Conservation (phyloP, 441 rosid species). For the Erodium chrysanthum region DNA sequence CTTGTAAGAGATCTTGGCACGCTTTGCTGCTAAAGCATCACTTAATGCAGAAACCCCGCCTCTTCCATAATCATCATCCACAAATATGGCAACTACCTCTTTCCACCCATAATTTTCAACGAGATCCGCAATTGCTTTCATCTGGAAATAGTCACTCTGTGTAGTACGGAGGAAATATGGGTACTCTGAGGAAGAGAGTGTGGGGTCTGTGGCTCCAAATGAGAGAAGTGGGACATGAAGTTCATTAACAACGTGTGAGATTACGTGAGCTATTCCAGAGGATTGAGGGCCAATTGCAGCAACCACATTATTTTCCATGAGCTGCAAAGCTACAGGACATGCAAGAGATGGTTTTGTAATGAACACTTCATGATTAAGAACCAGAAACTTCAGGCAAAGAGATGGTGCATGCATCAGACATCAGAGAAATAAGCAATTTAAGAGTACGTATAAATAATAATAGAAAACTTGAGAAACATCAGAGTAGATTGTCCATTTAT, state of each 20-base stretch:
- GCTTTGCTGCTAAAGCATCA: slow-evolving; percentile 61
- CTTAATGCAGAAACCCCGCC: slow-evolving; percentile 61
- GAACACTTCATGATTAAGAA: neutral
- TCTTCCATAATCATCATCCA: slow-evolving; percentile 86
- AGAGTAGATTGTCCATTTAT: too few species aligned
- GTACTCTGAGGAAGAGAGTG: slow-evolving; percentile 57
- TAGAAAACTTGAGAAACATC: too few species aligned
- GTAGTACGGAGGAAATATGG: slow-evolving; percentile 77
- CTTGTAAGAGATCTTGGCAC: slow-evolving; percentile 62
- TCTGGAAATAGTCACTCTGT: slow-evolving; percentile 65
- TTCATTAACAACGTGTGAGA: slow-evolving; percentile 71
- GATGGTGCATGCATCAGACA: too few species aligned
- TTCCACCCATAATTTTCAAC: slow-evolving; percentile 55
- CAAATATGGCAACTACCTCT: slow-evolving; percentile 64
- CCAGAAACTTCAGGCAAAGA: neutral
- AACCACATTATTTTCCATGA: slow-evolving; percentile 57
- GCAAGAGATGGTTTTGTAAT: slow-evolving; percentile 4
- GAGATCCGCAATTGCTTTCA: slow-evolving; percentile 70
- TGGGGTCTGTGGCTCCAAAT: slow-evolving; percentile 81
- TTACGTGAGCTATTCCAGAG: slow-evolving; percentile 73
- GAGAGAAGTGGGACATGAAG: slow-evolving; percentile 76
- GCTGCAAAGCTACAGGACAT: slow-evolving; percentile 65
- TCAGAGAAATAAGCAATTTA: neutral
- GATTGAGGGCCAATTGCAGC: slow-evolving; percentile 86
- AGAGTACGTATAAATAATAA: neutral